Percentiles rank a stretch among this genome's conserved stretches.
Conservation (phyloP, 78 protist genomes). For the Dictyostelium capitatum region DNA sequence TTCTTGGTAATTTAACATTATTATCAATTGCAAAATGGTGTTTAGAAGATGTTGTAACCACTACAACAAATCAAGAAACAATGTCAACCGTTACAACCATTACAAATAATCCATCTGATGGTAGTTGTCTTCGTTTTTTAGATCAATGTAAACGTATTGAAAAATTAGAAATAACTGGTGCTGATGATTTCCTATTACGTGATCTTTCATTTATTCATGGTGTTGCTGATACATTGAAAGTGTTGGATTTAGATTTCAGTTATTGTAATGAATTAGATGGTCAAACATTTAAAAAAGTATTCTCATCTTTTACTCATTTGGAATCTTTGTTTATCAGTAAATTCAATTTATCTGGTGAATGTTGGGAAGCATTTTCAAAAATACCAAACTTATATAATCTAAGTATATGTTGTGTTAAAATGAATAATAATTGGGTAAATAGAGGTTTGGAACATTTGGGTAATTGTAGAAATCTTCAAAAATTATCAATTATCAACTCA, state of each 20-base stretch:
- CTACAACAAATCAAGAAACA: conserved; percentile 38
- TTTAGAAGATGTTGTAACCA: not conserved
- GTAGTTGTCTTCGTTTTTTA: not conserved
- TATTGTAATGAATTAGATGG: conserved; percentile 17
- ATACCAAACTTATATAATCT: conserved; percentile 5
- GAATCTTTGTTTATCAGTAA: conserved; percentile 45
- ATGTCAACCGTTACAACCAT: conserved; percentile 18
- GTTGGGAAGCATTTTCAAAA: conserved; percentile 57
- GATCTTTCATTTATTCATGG: not conserved
- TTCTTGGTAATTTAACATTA: not conserved
- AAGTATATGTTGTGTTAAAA: conserved; percentile 35
- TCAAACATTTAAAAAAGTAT: conserved; percentile 5
- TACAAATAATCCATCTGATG: not conserved
- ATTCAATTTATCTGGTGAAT: conserved; percentile 29
- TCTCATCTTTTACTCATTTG: conserved; percentile 8
- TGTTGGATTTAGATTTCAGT: conserved; percentile 47
- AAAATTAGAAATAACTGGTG: conserved; percentile 10
- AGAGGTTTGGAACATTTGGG: conserved; percentile 48
- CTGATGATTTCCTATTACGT: not conserved
- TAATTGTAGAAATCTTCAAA: conserved; percentile 16
- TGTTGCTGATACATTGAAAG: conserved; percentile 5
- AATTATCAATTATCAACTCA: conserved; percentile 57
- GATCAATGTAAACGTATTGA: conserved; percentile 26
- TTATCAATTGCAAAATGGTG: conserved; percentile 64
- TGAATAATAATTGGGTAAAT: conserved; percentile 43